phyloP scores from a whole-genome alignment of 805 yeast species.

The Candida khao-thaluensis region DNA sequence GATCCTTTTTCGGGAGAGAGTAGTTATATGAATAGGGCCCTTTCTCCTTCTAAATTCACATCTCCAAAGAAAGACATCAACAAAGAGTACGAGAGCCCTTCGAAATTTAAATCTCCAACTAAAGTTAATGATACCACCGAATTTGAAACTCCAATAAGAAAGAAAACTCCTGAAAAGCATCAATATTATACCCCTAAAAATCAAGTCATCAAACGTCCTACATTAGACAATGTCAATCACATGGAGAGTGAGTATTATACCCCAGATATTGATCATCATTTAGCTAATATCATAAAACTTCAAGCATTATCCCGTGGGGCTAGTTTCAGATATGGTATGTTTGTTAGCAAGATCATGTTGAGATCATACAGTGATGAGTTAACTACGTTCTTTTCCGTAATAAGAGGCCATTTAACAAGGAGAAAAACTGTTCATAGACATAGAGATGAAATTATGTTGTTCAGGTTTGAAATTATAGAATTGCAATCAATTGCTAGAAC shows the following conservation, averaged over 20 bases:
- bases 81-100: not conserved
- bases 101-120: not conserved
- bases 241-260: slow-evolving; percentile 17
- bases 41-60: slow-evolving; percentile 16
- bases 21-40: slow-evolving; percentile 23
- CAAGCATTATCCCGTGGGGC: slow-evolving; percentile 77
- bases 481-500: slow-evolving; percentile 42
- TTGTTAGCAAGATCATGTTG: slow-evolving; percentile 61
- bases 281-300: slow-evolving; percentile 43
- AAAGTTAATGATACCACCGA: not conserved
- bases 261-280: slow-evolving; percentile 18
- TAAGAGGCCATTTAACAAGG: slow-evolving; percentile 48
- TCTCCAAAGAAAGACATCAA: slow-evolving; percentile 1
- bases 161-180: not conserved
- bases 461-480: slow-evolving; percentile 30
- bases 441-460: slow-evolving; percentile 31
- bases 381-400: slow-evolving; percentile 46
- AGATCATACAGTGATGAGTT: slow-evolving; percentile 55
- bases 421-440: slow-evolving; percentile 31
- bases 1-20: slow-evolving; percentile 20
- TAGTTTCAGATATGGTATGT: slow-evolving; percentile 58
- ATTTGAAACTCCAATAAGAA: not conserved
- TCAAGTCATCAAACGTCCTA: slow-evolving; percentile 9
- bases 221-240: slow-evolving; percentile 6
- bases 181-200: slow-evolving; percentile 9